These are phyloP conservation scores for Nicotiana noctiflora DNA, from an alignment of 257 asterid species.

Conservation along the genomic window DNA sequence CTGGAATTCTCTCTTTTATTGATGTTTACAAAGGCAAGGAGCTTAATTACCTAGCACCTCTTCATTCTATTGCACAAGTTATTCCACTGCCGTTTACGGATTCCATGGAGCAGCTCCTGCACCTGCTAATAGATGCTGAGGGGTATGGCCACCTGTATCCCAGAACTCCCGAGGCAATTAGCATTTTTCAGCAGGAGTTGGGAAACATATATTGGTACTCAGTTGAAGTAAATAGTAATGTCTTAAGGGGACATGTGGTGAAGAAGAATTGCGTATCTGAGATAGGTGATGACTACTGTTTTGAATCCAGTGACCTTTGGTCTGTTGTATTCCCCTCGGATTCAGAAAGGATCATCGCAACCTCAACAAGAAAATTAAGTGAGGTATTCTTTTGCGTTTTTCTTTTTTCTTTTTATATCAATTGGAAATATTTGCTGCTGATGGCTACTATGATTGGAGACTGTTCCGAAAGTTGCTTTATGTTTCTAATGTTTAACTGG, in stretches of 20 bases:
- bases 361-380: constrained; percentile 62
- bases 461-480: not conserved
- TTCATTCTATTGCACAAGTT: constrained; percentile 66
- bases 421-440: not conserved
- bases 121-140: constrained; percentile 64
- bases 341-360: constrained; percentile 76
- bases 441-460: not conserved
- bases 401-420: constrained; percentile 24
- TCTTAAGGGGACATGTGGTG: constrained; percentile 72
- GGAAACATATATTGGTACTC: constrained; percentile 89
- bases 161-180: constrained; percentile 77
- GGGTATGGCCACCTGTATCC: constrained; percentile 71
- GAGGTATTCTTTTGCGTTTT: constrained; percentile 50
- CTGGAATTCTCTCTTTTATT: constrained; percentile 74
- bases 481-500: not conserved
- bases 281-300: constrained; percentile 61
- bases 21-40: constrained; percentile 87
- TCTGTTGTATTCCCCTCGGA: constrained; percentile 81
- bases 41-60: constrained; percentile 45
- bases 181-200: constrained; percentile 50
- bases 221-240: constrained; percentile 50
- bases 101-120: constrained; percentile 79
- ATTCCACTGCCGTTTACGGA: constrained; percentile 82
- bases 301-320: constrained; percentile 64
- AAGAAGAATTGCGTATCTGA: constrained; percentile 44